Conservation (phyloP, 2,329 filamentous ascomycete species). For the Colletotrichum melonis region DNA sequence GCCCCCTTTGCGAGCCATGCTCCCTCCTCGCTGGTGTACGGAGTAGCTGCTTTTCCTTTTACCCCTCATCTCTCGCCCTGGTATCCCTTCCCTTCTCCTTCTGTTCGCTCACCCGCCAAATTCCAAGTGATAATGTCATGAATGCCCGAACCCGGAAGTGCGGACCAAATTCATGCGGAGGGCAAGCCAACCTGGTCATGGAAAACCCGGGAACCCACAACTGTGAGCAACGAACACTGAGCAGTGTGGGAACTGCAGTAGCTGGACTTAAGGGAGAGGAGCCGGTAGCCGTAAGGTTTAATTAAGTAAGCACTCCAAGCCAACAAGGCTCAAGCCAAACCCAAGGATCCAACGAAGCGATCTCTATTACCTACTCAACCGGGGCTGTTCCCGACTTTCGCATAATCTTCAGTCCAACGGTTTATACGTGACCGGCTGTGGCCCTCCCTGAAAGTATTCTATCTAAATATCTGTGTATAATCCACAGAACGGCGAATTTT, state of each 20-base stretch:
- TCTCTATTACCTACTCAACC: background rate
- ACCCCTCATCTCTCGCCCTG: slow-evolving; percentile 9
- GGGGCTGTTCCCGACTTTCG: slow-evolving; percentile 20
- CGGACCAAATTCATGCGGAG: slow-evolving; percentile 11
- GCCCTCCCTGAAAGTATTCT: too few species aligned
- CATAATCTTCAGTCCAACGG: background rate
- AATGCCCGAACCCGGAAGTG: slow-evolving; percentile 1
- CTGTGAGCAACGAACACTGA: background rate
- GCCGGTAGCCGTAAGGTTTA: slow-evolving; percentile 16
- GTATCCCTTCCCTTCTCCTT: background rate
- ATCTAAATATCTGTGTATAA: background rate
- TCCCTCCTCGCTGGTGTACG: background rate
- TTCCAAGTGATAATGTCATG: background rate
- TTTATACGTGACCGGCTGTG: background rate
- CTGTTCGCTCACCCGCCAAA: too few species aligned
- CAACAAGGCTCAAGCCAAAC: background rate
- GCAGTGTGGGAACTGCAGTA: background rate
- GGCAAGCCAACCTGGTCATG: slow-evolving; percentile 7
- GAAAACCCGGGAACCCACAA: background rate
- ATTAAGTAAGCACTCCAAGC: background rate
- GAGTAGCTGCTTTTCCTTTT: background rate
- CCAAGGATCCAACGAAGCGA: background rate
- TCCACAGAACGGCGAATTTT: background rate
- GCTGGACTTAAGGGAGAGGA: background rate
- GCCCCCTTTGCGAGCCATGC: background rate